Percentiles rank a stretch among this genome's conserved stretches.
Conservation (phyloP, 192 early-diverging fungal genomes). For the Entomortierella beljakovae region DNA sequence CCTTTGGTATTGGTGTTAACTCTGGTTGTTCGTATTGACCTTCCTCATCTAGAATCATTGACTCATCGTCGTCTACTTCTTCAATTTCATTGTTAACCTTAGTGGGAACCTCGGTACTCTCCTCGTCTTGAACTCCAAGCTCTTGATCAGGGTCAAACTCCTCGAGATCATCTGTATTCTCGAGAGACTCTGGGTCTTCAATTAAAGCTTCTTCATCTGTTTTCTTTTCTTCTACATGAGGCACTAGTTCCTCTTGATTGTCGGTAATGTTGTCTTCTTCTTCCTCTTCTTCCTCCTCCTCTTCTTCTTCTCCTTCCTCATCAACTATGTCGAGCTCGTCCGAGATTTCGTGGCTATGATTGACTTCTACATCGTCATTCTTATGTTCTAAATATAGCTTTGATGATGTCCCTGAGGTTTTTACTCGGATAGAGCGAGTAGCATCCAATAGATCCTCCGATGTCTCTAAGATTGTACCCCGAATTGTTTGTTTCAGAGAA, state of each 20-base stretch:
- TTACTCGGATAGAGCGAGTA: slow-evolving; percentile 20
- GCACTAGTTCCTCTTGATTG: too few species aligned
- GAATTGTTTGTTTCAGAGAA: slow-evolving; percentile 11
- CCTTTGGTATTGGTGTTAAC: not conserved
- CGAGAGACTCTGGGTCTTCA: not conserved
- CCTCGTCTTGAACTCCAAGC: not conserved
- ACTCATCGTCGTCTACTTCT: not conserved
- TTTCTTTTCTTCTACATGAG: not conserved
- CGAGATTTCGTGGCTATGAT: not conserved
- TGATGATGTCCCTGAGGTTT: not conserved
- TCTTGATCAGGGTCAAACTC: not conserved
- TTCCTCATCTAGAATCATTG: not conserved
- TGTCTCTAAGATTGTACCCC: slow-evolving; percentile 21
- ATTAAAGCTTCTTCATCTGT: not conserved
- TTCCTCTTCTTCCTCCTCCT: not conserved
- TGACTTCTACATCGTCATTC: not conserved
- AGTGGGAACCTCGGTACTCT: not conserved
- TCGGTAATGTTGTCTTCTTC: too few species aligned
- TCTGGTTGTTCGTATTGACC: not conserved
- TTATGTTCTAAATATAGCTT: not conserved
- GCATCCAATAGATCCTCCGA: slow-evolving; percentile 22
- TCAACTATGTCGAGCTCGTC: too few species aligned
- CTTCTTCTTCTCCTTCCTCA: not conserved
- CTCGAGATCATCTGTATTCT: not conserved
- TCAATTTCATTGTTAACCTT: not conserved